These are phyloP conservation scores for Fusarium pininemorale DNA, from an alignment of 2,329 filamentous ascomycete species.

Conservation along the genomic window DNA sequence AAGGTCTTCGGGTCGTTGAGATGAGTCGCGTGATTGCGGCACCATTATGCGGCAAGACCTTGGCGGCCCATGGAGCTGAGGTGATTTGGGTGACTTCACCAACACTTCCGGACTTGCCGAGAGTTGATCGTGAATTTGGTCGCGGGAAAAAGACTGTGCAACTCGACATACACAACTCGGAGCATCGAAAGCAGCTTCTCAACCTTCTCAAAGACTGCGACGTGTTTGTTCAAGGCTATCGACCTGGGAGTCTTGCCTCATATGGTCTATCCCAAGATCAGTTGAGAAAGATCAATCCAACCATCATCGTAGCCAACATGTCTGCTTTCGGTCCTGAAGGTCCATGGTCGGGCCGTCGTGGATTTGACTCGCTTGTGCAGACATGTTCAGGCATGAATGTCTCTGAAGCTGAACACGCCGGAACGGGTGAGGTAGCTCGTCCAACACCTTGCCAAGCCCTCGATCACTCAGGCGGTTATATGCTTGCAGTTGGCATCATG, in stretches of 20 bases:
- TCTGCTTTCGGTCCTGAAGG: constrained; percentile 62
- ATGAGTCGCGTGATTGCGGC: constrained; percentile 78
- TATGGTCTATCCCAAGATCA: constrained; percentile 51
- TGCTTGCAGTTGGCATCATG: constrained; percentile 62
- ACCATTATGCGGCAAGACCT: constrained; percentile 70
- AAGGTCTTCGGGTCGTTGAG: constrained; percentile 75
- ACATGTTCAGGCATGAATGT: constrained; percentile 65
- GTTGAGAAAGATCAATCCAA: constrained; percentile 51
- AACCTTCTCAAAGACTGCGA: constrained; percentile 66
- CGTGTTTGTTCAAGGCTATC: constrained; percentile 71
- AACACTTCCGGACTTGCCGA: constrained; percentile 69
- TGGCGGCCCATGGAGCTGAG: constrained; percentile 76
- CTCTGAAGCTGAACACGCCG: constrained; percentile 60
- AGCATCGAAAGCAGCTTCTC: constrained; percentile 62
- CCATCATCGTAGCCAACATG: constrained; percentile 60
- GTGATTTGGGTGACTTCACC: constrained; percentile 75
- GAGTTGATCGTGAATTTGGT: constrained; percentile 73
- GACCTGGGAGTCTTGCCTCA: constrained; percentile 62
- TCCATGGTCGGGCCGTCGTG: constrained; percentile 53
- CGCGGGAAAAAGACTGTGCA: constrained; percentile 72
- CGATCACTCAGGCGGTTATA: constrained; percentile 64
- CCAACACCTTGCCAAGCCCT: constrained; percentile 63
- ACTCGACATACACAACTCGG: constrained; percentile 63
- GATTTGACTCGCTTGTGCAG: constrained; percentile 63
- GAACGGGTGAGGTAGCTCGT: constrained; percentile 50